Evolutionary conservation across 179 eudicot species (phyloP), one percentile per base, ranked within the genome.

Genomic region (Vitellaria paradoxa): DNA sequence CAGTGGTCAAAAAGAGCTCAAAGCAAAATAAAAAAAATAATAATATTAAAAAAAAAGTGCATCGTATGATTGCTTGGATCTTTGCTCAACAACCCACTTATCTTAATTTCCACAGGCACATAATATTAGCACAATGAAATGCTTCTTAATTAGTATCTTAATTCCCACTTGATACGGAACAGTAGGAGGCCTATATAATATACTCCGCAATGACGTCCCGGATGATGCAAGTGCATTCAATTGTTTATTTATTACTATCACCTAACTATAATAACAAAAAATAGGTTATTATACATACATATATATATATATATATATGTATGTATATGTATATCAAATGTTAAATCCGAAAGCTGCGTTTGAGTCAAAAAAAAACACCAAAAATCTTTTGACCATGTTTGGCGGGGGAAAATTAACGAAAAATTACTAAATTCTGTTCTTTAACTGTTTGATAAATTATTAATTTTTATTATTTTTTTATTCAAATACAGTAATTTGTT

Each of bases 181-280:
- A 52, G 78, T 52, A 67, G 40, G 49, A 75, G 37, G 61, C 11
- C 57, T n/a, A 20, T 79, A 55, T 61, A 65, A 49, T 30, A 66
- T 65, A 72, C 72, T 80, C 37, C 21, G 53, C 7, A 65, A 70
- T 85, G 87, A 82, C 76, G 83, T 7, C 77, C 53, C 20, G 11
- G 79, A 81, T 85, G 87, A 85, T 53, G 85, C 42, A 76, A 65
- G 12, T 69, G 7, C 65, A 26, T 1, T 56, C 46, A 8, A 23
- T 79, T 65, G 46, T 47, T 66, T 42, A 66, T 15, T 73, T 26
- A 59, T 9, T 72, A 23, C n/a, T 68, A 42, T 42, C 69, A 77
- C 61, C 47, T 4, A 23, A 50, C 62, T 12, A 56, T 21, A 13
- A 9, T 49, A 47, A 26, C 20, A 68, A 18, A 68, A 9, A 40